Percentiles rank a stretch among this genome's conserved stretches.
Conservation (phyloP, 129 eudicot species). For the Dittrichia graveolens region DNA sequence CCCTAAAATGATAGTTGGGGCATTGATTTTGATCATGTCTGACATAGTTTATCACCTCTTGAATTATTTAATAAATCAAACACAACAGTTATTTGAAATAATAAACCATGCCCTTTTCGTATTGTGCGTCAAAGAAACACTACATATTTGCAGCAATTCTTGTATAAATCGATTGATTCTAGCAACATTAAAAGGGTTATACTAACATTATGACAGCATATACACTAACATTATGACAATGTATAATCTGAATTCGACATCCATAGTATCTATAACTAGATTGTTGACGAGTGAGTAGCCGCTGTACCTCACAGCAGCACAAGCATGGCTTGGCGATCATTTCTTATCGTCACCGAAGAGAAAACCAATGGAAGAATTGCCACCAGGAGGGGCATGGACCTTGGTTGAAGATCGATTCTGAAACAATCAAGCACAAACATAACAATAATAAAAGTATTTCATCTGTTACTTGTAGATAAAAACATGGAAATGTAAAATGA, state of each 20-base stretch:
- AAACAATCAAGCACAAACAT: slow-evolving; percentile 11
- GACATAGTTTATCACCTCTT: not conserved
- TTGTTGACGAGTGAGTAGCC: slow-evolving; percentile 14
- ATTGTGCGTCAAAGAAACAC: slow-evolving; percentile 4
- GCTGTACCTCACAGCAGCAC: slow-evolving; percentile 12
- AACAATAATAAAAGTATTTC: not conserved
- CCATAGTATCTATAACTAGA: slow-evolving; percentile 18
- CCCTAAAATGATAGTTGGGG: no score
- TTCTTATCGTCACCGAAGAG: slow-evolving; percentile 51
- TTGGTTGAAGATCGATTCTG: slow-evolving; percentile 58
- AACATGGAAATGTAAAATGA: not conserved
- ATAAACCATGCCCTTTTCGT: slow-evolving; percentile 12
- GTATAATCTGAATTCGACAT: slow-evolving; percentile 3
- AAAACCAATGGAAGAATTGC: slow-evolving; percentile 53
- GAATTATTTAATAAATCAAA: not conserved
- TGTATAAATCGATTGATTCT: not conserved
- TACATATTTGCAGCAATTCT: slow-evolving; percentile 15
- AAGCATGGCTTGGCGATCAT: slow-evolving; percentile 8
- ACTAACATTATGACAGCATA: slow-evolving; percentile 10
- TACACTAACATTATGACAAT: not conserved
- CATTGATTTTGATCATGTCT: no score
- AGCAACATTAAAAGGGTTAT: slow-evolving; percentile 21
- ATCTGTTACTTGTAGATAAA: not conserved
- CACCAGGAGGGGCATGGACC: slow-evolving; percentile 63
- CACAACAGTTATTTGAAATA: not conserved